Evolutionary conservation across 2,329 filamentous ascomycete species (phyloP).

Genomic region (Ophiocordyceps polyrhachis-furcata): DNA sequence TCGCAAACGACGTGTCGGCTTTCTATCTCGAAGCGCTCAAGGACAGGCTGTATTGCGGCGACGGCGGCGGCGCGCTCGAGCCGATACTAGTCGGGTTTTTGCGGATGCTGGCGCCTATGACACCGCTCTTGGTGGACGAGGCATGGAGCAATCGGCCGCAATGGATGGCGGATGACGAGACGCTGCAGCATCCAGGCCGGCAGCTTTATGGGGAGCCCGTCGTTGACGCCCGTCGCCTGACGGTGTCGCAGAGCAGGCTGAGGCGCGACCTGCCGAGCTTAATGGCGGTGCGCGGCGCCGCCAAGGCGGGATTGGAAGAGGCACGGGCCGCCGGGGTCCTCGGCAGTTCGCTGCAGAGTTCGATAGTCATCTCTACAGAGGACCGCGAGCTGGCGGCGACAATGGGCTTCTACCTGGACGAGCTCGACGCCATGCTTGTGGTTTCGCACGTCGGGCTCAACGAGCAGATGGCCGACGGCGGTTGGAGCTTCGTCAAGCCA

Average conservation of each 20-base stretch:
- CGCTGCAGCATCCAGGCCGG: slow-evolving; percentile 19
- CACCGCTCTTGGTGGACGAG: slow-evolving; percentile 72
- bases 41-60: slow-evolving; percentile 76
- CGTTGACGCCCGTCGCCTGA: slow-evolving; percentile 20
- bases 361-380: slow-evolving; percentile 37
- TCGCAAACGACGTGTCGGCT: slow-evolving; percentile 66
- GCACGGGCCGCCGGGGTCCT: slow-evolving; percentile 54
- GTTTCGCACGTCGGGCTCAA: slow-evolving; percentile 44
- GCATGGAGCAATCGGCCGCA: slow-evolving; percentile 62
- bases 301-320: slow-evolving; percentile 59
- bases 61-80: slow-evolving; percentile 43
- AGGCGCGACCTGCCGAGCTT: slow-evolving; percentile 27
- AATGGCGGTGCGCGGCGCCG: slow-evolving; percentile 39
- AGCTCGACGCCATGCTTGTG: slow-evolving; percentile 48
- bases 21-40: slow-evolving; percentile 92
- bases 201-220: slow-evolving; percentile 28
- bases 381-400: slow-evolving; percentile 14
- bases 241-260: slow-evolving; percentile 18
- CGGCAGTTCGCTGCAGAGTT: slow-evolving; percentile 65
- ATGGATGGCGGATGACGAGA: slow-evolving; percentile 34
- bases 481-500: slow-evolving; percentile 23
- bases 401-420: slow-evolving; percentile 23
- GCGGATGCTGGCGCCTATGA: slow-evolving; percentile 63
- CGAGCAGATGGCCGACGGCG: slow-evolving; percentile 8
- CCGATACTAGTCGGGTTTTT: slow-evolving; percentile 55